Conservation (phyloP, 176 grass and related monocot species). For the Eragrostis curvula region DNA sequence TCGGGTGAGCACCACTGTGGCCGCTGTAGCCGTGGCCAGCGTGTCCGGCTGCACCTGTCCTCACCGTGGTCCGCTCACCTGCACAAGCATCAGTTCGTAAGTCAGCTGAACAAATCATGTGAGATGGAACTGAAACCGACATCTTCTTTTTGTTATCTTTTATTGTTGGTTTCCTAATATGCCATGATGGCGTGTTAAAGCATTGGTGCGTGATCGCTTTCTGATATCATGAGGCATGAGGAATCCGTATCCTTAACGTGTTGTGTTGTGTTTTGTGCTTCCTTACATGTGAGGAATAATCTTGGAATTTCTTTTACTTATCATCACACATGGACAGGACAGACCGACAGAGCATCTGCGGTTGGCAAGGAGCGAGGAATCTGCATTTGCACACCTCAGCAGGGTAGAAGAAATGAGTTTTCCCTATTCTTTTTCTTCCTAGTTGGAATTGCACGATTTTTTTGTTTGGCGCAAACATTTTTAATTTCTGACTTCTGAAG, state of each 20-base stretch:
- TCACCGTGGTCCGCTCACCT: background rate
- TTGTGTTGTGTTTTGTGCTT: background rate
- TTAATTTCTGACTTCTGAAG: background rate
- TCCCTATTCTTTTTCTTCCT: background rate
- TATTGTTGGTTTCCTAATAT: background rate
- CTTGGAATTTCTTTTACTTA: background rate
- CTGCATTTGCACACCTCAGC: slow-evolving; percentile 2
- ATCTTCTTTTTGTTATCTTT: background rate
- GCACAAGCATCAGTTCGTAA: too few relatives aligned
- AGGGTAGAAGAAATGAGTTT: background rate
- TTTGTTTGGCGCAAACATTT: background rate
- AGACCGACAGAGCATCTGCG: slow-evolving; percentile 29
- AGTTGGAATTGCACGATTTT: background rate
- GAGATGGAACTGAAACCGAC: background rate
- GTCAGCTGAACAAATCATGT: background rate
- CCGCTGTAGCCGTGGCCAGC: slow-evolving; percentile 4
- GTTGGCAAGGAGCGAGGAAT: background rate
- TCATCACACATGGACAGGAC: slow-evolving; percentile 30
- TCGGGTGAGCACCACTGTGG: slow-evolving; percentile 1
- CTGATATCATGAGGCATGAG: background rate
- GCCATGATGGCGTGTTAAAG: slow-evolving; percentile 7
- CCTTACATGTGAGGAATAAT: slow-evolving; percentile 29
- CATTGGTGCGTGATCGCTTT: slow-evolving; percentile 9
- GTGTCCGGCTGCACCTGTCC: background rate
- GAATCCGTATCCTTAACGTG: slow-evolving; percentile 30